Evolutionary conservation across 78 protist genomes (phyloP).

Genomic region (Planoprotostelium fungivorum): DNA sequence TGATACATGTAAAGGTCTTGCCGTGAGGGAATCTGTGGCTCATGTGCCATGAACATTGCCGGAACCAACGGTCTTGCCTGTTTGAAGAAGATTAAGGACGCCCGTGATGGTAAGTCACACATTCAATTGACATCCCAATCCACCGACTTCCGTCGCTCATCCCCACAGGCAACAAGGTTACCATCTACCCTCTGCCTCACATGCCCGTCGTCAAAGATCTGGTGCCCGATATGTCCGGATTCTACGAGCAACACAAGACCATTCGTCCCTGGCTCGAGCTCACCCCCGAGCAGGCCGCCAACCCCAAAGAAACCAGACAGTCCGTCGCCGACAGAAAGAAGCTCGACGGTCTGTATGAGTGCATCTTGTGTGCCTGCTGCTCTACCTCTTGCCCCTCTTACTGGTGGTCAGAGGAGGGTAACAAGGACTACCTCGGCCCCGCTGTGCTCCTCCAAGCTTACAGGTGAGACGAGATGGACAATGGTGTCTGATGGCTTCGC

Average conservation of each 20-base stretch:
- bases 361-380: constrained; percentile 93
- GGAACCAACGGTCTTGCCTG: constrained; percentile 86
- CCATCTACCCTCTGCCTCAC: constrained; percentile 88
- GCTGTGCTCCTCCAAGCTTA: constrained; percentile 83
- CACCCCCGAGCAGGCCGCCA: constrained; percentile 14
- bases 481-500: too few species aligned
- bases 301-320: constrained; percentile 10
- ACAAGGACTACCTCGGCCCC: constrained; percentile 82
- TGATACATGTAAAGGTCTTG: too few species aligned
- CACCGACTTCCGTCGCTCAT: too few species aligned
- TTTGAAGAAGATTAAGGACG: constrained; percentile 40
- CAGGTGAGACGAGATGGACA: too few species aligned
- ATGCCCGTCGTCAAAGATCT: constrained; percentile 86
- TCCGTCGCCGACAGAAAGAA: constrained; percentile 69
- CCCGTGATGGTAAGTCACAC: constrained; percentile 15
- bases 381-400: constrained; percentile 85
- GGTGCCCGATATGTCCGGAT: constrained; percentile 76
- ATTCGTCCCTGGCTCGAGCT: constrained; percentile 84
- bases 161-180: constrained; percentile 5
- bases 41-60: constrained; percentile 90
- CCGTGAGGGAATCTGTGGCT: constrained; percentile 91
- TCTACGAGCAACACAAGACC: constrained; percentile 74
- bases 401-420: constrained; percentile 88
- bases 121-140: background rate
- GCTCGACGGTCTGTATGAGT: constrained; percentile 91